Evolutionary conservation across 148 eudicot genomes (phyloP).

Genomic region (Agrostemma githago): DNA sequence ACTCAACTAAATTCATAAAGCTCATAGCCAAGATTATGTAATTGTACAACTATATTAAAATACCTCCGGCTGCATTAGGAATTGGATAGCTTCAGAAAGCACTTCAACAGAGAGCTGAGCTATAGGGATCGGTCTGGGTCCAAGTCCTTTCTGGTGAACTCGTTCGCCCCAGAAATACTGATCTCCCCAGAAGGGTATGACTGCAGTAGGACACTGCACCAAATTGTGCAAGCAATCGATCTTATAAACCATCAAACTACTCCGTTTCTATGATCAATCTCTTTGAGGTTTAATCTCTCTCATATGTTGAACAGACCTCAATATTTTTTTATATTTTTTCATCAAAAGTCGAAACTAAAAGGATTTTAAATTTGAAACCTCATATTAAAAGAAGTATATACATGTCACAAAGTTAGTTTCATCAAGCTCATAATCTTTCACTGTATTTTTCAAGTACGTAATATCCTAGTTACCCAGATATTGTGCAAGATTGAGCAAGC

Average conservation of each 20-base stretch:
- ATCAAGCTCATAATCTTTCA: background rate
- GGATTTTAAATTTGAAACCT: no score
- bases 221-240: background rate
- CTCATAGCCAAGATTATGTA: no score
- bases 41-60: background rate
- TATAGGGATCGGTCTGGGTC: slow-evolving; percentile 89
- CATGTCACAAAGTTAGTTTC: no score
- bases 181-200: slow-evolving; percentile 94
- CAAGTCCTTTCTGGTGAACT: slow-evolving; percentile 68
- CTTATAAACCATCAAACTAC: background rate
- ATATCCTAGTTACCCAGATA: slow-evolving; percentile 5
- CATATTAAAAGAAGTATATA: background rate
- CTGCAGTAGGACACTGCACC: slow-evolving; percentile 89
- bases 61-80: slow-evolving; percentile 93
- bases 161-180: slow-evolving; percentile 95
- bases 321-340: no score
- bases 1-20: background rate
- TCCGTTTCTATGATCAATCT: background rate
- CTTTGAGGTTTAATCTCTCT: background rate
- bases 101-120: slow-evolving; percentile 55
- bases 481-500: background rate
- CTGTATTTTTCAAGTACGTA: background rate
- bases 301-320: no score
- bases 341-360: no score
- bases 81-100: slow-evolving; percentile 65